A percentile compares a stretch with the other conserved stretches of the same genome.
Evolutionary conservation across 148 eudicot species (phyloP).

Genomic region (Fagopyrum esculentum): DNA sequence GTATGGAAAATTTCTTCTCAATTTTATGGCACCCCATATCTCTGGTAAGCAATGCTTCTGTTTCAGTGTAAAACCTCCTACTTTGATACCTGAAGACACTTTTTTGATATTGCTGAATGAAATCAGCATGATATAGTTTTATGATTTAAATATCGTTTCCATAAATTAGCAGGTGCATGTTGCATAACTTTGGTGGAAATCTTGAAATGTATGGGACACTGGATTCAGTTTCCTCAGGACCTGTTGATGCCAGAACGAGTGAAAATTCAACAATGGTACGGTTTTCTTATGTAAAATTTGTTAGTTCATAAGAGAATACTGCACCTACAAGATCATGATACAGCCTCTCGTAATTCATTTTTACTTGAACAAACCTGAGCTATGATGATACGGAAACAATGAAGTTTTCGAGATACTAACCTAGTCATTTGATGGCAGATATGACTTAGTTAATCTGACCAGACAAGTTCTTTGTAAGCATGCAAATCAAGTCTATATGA

Average conservation of each 20-base stretch:
- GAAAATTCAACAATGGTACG: slow-evolving; percentile 88
- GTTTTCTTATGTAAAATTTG: neutral
- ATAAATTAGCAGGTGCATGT: slow-evolving; percentile 73
- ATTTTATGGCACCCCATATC: slow-evolving; percentile 87
- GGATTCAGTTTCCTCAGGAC: slow-evolving; percentile 87
- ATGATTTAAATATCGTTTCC: neutral
- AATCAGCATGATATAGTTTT: neutral
- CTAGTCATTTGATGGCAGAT: slow-evolving; percentile 37
- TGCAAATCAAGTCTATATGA: slow-evolving; percentile 75
- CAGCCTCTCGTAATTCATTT: no score
- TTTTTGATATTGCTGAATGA: neutral
- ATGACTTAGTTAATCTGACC: slow-evolving; percentile 94
- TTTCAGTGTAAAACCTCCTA: slow-evolving; percentile 1
- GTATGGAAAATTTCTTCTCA: slow-evolving; percentile 85
- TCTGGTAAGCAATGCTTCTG: slow-evolving; percentile 48
- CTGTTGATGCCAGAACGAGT: slow-evolving; percentile 76
- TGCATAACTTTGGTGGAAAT: slow-evolving; percentile 98
- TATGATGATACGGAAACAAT: neutral
- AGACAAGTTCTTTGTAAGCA: slow-evolving; percentile 91
- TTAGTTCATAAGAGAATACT: neutral
- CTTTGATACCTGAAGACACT: neutral
- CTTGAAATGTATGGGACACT: slow-evolving; percentile 96
- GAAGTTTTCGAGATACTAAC: neutral
- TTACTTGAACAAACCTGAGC: no score
- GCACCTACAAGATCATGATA: neutral